These are phyloP conservation scores for Zalaria sp. DNA, from an alignment of 2,329 filamentous ascomycete genomes.

Conservation along the genomic window DNA sequence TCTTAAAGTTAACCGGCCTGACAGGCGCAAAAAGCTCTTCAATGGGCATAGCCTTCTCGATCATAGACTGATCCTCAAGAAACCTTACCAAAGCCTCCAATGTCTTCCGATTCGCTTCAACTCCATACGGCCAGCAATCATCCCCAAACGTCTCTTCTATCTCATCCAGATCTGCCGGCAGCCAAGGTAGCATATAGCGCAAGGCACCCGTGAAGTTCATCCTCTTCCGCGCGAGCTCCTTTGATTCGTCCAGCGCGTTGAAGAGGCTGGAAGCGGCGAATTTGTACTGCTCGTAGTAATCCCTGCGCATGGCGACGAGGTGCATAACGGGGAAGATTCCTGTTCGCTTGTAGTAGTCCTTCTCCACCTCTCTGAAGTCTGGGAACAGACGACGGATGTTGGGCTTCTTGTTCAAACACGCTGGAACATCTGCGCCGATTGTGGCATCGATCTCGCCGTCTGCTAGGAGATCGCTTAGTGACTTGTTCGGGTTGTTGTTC, in stretches of 20 bases:
- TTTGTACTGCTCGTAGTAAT: conserved; percentile 15
- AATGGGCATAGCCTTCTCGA: conserved; percentile 12
- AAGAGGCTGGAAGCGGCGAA: conserved; percentile 18
- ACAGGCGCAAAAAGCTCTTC: conserved; percentile 17
- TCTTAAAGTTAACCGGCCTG: conserved; percentile 6
- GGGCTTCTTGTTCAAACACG: conserved; percentile 14
- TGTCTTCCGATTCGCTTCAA: conserved; percentile 18
- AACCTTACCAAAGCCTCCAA: conserved; percentile 17
- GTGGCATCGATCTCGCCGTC: conserved; percentile 24
- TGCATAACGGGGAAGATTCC: conserved; percentile 22
- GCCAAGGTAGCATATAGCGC: conserved; percentile 23
- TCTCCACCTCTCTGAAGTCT: conserved; percentile 20
- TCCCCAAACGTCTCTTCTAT: conserved; percentile 21
- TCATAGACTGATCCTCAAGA: conserved; percentile 19
- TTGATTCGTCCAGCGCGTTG: conserved; percentile 19
- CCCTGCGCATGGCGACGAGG: conserved; percentile 13
- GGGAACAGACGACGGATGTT: conserved; percentile 20
- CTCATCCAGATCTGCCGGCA: conserved; percentile 18
- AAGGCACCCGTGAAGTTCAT: conserved; percentile 15
- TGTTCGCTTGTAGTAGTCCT: conserved; percentile 17
- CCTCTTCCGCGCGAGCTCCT: conserved; percentile 16
- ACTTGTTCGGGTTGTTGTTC: conserved; percentile 15
- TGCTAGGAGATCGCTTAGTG: conserved; percentile 18
- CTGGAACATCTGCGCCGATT: conserved; percentile 20
- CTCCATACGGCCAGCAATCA: conserved; percentile 21